Base-by-base conservation (phyloP, 1,139 yeast genomes). In the Kodamaea sp. region DNA sequence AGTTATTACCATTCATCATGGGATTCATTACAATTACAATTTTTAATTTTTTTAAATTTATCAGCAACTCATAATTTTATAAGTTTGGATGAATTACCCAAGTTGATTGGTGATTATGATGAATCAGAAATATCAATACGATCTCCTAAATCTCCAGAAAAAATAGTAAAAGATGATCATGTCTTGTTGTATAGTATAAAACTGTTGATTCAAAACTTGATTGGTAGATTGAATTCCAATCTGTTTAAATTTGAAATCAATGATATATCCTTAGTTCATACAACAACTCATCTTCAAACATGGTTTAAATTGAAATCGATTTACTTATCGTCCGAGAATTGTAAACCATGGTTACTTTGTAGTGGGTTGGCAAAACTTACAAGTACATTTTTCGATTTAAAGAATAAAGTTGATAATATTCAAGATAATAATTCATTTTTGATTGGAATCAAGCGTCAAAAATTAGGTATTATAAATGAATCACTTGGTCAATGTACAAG, bases 31-130 rank as follows among this genome's bases (percentile, higher is more conserved):
- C 61, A 58, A 31, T 49, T 49, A 8, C 73, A 73, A 45, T 48
- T 71, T 28, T 46, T 62, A 9, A 44, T 64, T 2, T 73, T 74
- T 43, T 32, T 67, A 3, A 71, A 71, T 42, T 39, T 70, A n/a
- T 48, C 52, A 2, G 29, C 50, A 4, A 34, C 47, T 4, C 49
- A 52, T 31, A 37, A 45, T 10, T 30, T 54, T 47, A 42, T 63
- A 8, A 44, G 48, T 10, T 31, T 56, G 6, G 39, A 35, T 2
- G 34, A 43, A 1, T 31, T 62, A 1, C 62, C 63, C 0, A 50
- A 43, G 27, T 43, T 54, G 3, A 28, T 33, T 10, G 64, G 58
- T 2, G 55, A 46, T 32, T 31, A 32, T 11, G 40, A 35, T 8
- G 41, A 42, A n/a, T 40, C 40, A 15, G 43, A 42, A 25, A 36